Evolutionary conservation across 192 early-diverging fungal species (phyloP).

Genomic region (Coemansia sp.): DNA sequence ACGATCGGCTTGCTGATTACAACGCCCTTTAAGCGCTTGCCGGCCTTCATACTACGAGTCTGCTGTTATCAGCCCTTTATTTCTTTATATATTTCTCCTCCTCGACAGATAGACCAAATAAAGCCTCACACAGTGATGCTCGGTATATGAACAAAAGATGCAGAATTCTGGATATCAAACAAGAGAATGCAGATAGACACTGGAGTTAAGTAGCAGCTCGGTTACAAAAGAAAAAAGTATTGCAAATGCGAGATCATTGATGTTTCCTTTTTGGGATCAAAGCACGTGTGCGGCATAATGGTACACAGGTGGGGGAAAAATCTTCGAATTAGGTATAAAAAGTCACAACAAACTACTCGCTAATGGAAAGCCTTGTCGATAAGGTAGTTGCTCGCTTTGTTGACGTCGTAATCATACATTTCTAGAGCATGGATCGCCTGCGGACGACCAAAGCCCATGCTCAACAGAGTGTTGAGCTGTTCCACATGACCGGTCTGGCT

Average conservation of each 20-base stretch:
- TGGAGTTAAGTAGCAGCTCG: too few species aligned
- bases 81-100: background rate
- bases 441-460: conserved; percentile 71
- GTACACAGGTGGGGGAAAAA: background rate
- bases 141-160: too few species aligned
- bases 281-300: background rate
- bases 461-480: conserved; percentile 59
- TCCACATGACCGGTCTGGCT: conserved; percentile 37
- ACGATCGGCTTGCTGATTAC: conserved; percentile 75
- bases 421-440: conserved; percentile 70
- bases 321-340: background rate
- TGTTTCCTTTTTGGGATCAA: background rate
- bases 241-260: too few species aligned
- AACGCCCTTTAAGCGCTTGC: conserved; percentile 61
- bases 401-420: conserved; percentile 70
- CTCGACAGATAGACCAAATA: background rate
- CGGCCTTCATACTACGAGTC: conserved; percentile 31
- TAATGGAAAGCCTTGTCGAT: conserved; percentile 56
- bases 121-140: too few species aligned
- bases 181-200: too few species aligned
- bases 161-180: too few species aligned
- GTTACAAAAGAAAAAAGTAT: too few species aligned
- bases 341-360: background rate
- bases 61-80: background rate
- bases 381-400: conserved; percentile 74